phyloP scores from a whole-genome alignment of 176 grass and related monocot genomes.

The Panicum miliaceum region DNA sequence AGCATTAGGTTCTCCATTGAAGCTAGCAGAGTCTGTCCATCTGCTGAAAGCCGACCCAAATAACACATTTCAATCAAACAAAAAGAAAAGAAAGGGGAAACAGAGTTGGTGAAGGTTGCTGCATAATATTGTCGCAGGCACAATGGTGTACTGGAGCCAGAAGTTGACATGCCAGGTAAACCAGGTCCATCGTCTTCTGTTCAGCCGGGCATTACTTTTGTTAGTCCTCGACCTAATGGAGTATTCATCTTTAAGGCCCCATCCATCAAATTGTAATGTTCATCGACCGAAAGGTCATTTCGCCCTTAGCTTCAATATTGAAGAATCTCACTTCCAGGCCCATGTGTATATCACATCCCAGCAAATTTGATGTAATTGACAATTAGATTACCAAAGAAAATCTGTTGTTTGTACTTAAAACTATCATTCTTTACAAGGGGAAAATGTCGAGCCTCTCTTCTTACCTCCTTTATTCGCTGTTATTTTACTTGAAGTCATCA shows the following conservation, averaged over 20 bases:
- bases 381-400: slow-evolving; percentile 37
- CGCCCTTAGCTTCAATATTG: slow-evolving; percentile 11
- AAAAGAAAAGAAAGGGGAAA: slow-evolving; percentile 18
- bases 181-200: background rate
- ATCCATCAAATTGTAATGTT: slow-evolving; percentile 21
- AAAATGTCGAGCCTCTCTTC: background rate
- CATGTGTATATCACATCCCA: slow-evolving; percentile 47
- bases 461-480: background rate
- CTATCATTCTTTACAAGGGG: slow-evolving; percentile 27
- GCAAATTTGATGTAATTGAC: slow-evolving; percentile 30
- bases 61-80: slow-evolving; percentile 7
- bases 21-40: slow-evolving; percentile 13
- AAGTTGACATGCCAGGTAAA: slow-evolving; percentile 26
- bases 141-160: slow-evolving; percentile 2
- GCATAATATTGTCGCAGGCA: background rate
- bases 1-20: slow-evolving; percentile 41
- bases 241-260: background rate
- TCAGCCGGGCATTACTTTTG: background rate
- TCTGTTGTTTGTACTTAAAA: slow-evolving; percentile 32
- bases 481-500: no score
- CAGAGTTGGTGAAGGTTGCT: background rate
- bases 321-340: slow-evolving; percentile 12
- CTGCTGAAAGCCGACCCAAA: slow-evolving; percentile 11
- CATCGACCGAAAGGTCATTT: background rate
- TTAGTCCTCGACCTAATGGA: slow-evolving; percentile 27